phyloP scores from a whole-genome alignment of 2,329 filamentous ascomycete species.

The Cucurbitaria berberidis region DNA sequence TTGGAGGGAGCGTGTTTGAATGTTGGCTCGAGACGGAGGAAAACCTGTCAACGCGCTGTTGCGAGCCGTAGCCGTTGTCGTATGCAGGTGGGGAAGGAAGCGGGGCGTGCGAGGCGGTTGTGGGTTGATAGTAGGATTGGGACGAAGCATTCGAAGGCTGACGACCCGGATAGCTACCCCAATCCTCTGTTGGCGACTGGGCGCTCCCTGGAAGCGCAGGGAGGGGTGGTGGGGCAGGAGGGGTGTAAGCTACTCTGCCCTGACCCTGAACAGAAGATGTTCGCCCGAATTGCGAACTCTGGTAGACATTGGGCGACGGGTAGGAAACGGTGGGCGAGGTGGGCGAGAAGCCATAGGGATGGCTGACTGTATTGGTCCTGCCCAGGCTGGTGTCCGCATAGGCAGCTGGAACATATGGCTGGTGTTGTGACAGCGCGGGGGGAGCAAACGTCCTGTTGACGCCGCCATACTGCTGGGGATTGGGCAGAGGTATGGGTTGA shows the following conservation, averaged over 20 bases:
- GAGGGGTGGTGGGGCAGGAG: constrained; percentile 45
- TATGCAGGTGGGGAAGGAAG: constrained; percentile 44
- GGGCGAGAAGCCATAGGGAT: constrained; percentile 47
- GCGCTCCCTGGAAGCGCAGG: constrained; percentile 45
- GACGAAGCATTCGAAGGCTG: constrained; percentile 37
- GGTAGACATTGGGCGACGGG: constrained; percentile 37
- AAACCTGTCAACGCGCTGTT: constrained; percentile 39
- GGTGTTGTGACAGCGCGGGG: constrained; percentile 31
- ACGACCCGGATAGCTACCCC: constrained; percentile 41
- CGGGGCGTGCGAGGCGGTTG: constrained; percentile 39
- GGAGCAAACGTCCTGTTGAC: constrained; percentile 45
- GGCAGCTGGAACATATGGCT: constrained; percentile 54
- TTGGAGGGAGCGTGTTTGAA: constrained; percentile 51
- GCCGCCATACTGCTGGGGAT: constrained; percentile 68
- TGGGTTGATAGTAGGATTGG: constrained; percentile 38
- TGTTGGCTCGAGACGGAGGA: constrained; percentile 39
- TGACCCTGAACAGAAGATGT: constrained; percentile 39
- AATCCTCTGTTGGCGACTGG: constrained; percentile 42
- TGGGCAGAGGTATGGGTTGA: constrained; percentile 52
- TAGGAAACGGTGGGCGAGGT: constrained; percentile 41
- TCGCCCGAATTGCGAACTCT: constrained; percentile 42
- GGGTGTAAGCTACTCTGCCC: constrained; percentile 42
- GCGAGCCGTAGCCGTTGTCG: constrained; percentile 36
- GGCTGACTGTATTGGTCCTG: constrained; percentile 40
- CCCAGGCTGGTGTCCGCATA: constrained; percentile 48